A percentile compares a stretch with the other conserved stretches of the same genome.
Conservation (phyloP, 257 asterid genomes). For the Solanum lignicaule region DNA sequence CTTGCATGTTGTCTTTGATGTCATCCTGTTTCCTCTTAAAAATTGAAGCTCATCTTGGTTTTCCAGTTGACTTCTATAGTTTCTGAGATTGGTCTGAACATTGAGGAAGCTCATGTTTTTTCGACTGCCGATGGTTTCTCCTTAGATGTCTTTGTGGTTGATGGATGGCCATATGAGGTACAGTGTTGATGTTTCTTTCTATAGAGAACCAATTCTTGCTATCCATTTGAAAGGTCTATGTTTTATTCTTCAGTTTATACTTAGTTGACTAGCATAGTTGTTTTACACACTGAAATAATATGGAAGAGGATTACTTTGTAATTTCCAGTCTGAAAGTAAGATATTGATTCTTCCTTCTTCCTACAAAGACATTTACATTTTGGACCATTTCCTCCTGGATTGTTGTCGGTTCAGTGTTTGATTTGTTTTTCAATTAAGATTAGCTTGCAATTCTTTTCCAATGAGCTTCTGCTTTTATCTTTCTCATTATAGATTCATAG, state of each 20-base stretch:
- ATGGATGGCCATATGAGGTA: constrained; percentile 53
- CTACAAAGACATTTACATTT: background rate
- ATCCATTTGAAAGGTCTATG: background rate
- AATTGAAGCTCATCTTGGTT: background rate
- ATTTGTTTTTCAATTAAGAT: background rate
- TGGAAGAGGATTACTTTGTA: background rate
- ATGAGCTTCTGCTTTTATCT: background rate
- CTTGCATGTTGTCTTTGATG: background rate
- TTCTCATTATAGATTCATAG: background rate
- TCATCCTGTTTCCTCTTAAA: background rate
- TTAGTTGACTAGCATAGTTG: background rate
- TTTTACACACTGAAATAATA: background rate
- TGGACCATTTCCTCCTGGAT: background rate
- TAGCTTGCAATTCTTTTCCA: background rate
- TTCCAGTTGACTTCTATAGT: constrained; percentile 36
- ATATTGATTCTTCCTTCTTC: background rate
- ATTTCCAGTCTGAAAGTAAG: background rate
- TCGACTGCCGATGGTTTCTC: constrained; percentile 52
- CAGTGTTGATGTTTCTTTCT: background rate
- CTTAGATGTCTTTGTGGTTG: constrained; percentile 38
- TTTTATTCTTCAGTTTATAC: background rate
- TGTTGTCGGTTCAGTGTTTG: background rate
- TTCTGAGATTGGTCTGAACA: constrained; percentile 43
- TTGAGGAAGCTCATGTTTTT: constrained; percentile 52
- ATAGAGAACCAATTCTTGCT: background rate